Evolutionary conservation across 805 yeast species (phyloP).

Genomic region (Pichia thaimueangensis): DNA sequence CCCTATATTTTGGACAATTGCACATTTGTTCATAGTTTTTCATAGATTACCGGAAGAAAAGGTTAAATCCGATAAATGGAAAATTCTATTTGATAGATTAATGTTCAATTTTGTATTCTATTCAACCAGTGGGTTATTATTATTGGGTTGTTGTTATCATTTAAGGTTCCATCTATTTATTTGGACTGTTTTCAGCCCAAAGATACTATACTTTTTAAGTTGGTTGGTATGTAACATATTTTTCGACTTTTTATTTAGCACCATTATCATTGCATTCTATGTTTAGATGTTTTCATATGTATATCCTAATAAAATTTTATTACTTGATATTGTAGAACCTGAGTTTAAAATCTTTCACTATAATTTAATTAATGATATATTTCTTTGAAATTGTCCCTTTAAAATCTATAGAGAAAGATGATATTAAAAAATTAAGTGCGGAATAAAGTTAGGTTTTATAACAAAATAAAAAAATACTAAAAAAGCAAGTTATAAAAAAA

Average conservation of each 20-base stretch:
- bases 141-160: constrained; percentile 62
- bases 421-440: no score
- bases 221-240: constrained; percentile 58
- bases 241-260: constrained; percentile 30
- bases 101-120: constrained; percentile 47
- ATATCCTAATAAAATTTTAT: no score
- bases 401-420: no score
- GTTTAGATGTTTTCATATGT: no score
- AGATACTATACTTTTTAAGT: constrained; percentile 67
- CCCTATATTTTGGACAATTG: constrained; percentile 73
- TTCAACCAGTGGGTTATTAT: constrained; percentile 48
- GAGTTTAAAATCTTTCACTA: no score
- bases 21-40: constrained; percentile 25
- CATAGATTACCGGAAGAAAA: constrained; percentile 6
- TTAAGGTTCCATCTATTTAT: constrained; percentile 84
- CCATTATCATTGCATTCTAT: constrained; percentile 18
- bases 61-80: constrained; percentile 24
- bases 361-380: no score
- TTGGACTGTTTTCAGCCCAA: constrained; percentile 98
- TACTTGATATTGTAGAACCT: no score
- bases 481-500: no score
- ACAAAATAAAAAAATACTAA: no score
- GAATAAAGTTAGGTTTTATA: no score
- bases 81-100: constrained; percentile 31
- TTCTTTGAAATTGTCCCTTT: no score